Conservation (phyloP, 1,284 basidiomycete genomes). For the Phlebopus sp. region DNA sequence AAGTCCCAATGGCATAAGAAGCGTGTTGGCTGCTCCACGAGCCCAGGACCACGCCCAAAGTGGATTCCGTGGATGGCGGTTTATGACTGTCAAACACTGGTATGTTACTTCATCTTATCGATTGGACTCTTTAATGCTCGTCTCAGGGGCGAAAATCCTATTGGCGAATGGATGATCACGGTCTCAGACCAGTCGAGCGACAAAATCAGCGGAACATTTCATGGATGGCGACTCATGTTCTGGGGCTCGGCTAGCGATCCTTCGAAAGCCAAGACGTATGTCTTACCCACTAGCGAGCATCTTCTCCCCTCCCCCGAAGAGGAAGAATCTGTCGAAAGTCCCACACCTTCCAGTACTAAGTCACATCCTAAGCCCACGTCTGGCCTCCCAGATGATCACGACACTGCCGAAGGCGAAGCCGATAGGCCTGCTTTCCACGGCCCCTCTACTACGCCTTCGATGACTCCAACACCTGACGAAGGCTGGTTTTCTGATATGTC, state of each 20-base stretch:
- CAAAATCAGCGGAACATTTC: constrained; percentile 72
- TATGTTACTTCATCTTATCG: constrained; percentile 36
- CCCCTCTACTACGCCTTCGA: constrained; percentile 40
- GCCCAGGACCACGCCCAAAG: constrained; percentile 63
- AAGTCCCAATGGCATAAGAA: constrained; percentile 86
- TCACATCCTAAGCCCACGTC: constrained; percentile 83
- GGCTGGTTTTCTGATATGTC: constrained; percentile 86
- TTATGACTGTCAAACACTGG: constrained; percentile 99
- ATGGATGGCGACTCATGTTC: constrained; percentile 90
- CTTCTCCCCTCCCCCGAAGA: constrained; percentile 53
- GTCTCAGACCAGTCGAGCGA: constrained; percentile 75
- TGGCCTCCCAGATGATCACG: constrained; percentile 86
- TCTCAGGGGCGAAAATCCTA: constrained; percentile 84
- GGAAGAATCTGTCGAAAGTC: constrained; percentile 31
- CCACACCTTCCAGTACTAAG: constrained; percentile 50
- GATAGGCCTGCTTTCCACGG: constrained; percentile 60
- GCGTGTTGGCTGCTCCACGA: constrained; percentile 78
- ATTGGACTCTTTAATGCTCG: constrained; percentile 17
- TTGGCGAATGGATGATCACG: constrained; percentile 90
- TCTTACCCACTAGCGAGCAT: constrained; percentile 53
- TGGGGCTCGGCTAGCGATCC: constrained; percentile 91
- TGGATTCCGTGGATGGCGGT: constrained; percentile 93
- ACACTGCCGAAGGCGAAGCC: constrained; percentile 64
- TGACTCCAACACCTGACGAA: constrained; percentile 67
- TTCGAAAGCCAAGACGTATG: constrained; percentile 62